Percentiles rank a stretch among this genome's conserved stretches.
Conservation (phyloP, 129 eudicot species). For the Dittrichia graveolens region DNA sequence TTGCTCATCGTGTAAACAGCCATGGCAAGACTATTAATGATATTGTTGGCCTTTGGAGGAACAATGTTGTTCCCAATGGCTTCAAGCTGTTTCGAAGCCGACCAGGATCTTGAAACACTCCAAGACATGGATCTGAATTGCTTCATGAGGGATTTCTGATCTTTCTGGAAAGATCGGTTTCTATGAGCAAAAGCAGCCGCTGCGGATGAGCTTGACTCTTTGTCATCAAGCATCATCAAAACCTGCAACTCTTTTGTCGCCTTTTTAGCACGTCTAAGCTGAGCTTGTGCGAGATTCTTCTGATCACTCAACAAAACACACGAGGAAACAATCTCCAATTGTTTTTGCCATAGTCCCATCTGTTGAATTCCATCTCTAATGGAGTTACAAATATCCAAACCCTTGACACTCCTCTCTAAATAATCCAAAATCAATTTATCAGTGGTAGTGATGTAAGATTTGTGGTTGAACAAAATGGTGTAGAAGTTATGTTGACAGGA, state of each 20-base stretch:
- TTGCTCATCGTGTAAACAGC: conserved; percentile 59
- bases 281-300: conserved; percentile 57
- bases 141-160: conserved; percentile 27
- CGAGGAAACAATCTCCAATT: conserved; percentile 55
- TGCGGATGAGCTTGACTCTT: conserved; percentile 36
- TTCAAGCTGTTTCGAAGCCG: conserved; percentile 64
- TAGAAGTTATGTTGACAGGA: conserved; percentile 59
- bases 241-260: conserved; percentile 48
- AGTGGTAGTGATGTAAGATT: conserved; percentile 10
- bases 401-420: conserved; percentile 61
- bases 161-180: conserved; percentile 59
- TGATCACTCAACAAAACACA: conserved; percentile 48
- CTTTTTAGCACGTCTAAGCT: conserved; percentile 57
- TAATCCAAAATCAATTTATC: conserved; percentile 47
- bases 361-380: conserved; percentile 68
- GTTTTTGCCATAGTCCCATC: conserved; percentile 61
- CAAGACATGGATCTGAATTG: conserved; percentile 62
- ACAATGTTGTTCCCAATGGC: conserved; percentile 50
- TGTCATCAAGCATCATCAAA: conserved; percentile 55
- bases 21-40: conserved; percentile 22
- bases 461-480: conserved; percentile 39
- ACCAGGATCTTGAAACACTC: conserved; percentile 73
- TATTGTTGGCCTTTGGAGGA: conserved; percentile 46
- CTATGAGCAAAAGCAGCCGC: conserved; percentile 31
- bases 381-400: conserved; percentile 68